phyloP scores from a whole-genome alignment of 345 rosid species.

The Ailanthus altissimus region DNA sequence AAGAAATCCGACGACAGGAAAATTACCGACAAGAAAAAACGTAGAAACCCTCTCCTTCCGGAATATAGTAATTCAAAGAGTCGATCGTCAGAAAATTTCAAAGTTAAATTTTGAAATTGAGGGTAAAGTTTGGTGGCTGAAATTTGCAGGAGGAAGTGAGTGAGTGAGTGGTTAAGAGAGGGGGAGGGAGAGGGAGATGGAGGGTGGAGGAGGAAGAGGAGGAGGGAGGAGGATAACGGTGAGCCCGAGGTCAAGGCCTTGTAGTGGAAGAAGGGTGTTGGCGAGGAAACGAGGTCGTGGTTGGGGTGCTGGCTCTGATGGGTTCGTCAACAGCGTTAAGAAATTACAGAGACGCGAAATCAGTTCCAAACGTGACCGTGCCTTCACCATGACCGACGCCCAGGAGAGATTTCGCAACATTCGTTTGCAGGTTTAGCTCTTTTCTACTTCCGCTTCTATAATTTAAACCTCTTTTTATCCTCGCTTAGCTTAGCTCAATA shows the following conservation, averaged over 20 bases:
- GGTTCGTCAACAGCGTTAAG: conserved; percentile 70
- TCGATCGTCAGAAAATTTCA: too few relatives aligned
- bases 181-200: conserved; percentile 16
- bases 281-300: conserved; percentile 59
- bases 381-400: conserved; percentile 75
- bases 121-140: too few relatives aligned
- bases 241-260: conserved; percentile 64
- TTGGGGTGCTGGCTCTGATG: conserved; percentile 45
- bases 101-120: too few relatives aligned
- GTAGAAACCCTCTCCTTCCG: too few relatives aligned
- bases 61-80: too few relatives aligned
- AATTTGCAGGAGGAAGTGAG: too few relatives aligned
- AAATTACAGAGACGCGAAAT: conserved; percentile 88
- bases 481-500: neutral
- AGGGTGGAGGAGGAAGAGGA: conserved; percentile 25
- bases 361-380: conserved; percentile 68
- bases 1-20: too few relatives aligned
- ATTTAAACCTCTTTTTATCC: neutral
- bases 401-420: conserved; percentile 88
- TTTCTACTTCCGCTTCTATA: neutral
- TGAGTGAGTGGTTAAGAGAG: too few relatives aligned
- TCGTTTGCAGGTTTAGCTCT: conserved; percentile 58
- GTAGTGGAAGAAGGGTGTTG: conserved; percentile 56
- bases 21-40: too few relatives aligned
- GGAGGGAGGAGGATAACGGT: conserved; percentile 49